Evolutionary conservation across 129 eudicot species (phyloP).

Genomic region (Daucus carota): DNA sequence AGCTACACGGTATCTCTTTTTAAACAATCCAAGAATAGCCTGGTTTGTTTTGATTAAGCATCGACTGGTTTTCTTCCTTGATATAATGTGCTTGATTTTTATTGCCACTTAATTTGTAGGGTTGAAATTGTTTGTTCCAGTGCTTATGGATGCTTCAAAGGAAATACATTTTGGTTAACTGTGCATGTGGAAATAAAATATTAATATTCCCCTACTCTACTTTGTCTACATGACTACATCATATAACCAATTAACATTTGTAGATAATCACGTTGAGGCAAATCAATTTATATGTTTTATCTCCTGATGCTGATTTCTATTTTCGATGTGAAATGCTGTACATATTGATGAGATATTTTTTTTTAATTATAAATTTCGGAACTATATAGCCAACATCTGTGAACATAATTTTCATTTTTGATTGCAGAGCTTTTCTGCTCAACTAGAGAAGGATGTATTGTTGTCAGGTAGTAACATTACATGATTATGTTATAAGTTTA

Average conservation of each 20-base stretch:
- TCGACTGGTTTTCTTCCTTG: background rate
- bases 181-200: background rate
- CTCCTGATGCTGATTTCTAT: background rate
- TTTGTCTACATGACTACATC: background rate
- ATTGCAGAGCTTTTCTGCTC: constrained; percentile 83
- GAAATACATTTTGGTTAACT: background rate
- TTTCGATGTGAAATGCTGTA: background rate
- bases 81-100: background rate
- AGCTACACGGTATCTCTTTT: background rate
- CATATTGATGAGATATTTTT: background rate
- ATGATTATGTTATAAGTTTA: background rate
- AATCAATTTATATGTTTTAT: background rate
- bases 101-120: background rate
- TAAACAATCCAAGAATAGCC: background rate
- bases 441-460: constrained; percentile 86
- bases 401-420: constrained; percentile 4
- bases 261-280: background rate
- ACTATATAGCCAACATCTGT: constrained; percentile 15
- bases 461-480: constrained; percentile 54
- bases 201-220: background rate
- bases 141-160: background rate
- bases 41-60: background rate
- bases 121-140: background rate
- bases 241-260: background rate
- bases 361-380: background rate